Evolutionary conservation across 306 rosid species (phyloP), one percentile per base, ranked within the genome.

Genomic region (Sesbania bispinosa): DNA sequence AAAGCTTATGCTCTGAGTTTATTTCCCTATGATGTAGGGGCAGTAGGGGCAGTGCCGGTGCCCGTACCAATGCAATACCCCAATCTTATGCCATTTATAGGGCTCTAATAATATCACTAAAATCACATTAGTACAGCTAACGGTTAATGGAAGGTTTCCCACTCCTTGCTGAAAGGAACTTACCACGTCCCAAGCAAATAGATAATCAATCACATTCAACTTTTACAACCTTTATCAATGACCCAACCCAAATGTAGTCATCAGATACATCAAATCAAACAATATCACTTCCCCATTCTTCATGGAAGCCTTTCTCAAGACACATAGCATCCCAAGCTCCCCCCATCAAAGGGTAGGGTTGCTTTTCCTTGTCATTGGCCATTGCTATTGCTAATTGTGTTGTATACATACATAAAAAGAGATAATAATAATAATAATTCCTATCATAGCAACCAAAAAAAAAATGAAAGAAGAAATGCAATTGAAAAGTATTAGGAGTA

Each of bases 201-300:
- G 15, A 76, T 42, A 74, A 35, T 35, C 7, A 35, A 80, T 77
- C 83, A 72, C 71, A 59, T 68, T 81, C 86, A 82, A 60, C 84
- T 76, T 74, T 83, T 76, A 71, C 66, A 51, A 50, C 59, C 82
- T 79, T 80, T 73, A 76, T 50, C 75, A 80, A 71, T 77, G 85
- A 75, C 81, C 84, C 84, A 80, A 83, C 79, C 80, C 82, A 84
- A 82, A 51, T 85, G 86, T 73, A 66, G 65, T 84, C 62, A 35
- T 7, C n/a, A n/a, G 83, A 81, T 69, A 74, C 83, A 81, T 85
- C 90, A 87, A 85, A 91, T 83, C 90, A 91, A 80, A 66, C 78
- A 70, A 74, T 71, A 77, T 78, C 85, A 65, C 21, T 78, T 83
- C 75, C 84, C 82, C 81, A 84, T 80, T 86, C 81, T 81, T 77